phyloP scores from a whole-genome alignment of 163 green algal genomes.

The Dunaliella salina region DNA sequence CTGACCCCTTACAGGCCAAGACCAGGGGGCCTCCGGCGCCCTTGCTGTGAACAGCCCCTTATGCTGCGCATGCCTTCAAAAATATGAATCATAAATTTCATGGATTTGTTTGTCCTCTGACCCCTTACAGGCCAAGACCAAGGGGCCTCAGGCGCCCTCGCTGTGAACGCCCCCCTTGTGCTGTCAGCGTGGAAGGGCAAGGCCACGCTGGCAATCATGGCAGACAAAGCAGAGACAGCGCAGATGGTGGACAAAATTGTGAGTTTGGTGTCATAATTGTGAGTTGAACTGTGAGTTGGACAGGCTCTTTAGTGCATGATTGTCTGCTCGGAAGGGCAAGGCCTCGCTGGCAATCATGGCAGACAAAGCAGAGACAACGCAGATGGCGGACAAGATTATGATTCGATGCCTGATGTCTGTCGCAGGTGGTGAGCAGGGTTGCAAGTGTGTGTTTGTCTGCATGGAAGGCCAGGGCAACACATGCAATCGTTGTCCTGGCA shows the following conservation, averaged over 20 bases:
- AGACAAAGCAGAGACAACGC: constrained; percentile 58
- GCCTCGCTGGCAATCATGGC: constrained; percentile 64
- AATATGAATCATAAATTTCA: no score
- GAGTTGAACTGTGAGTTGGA: not conserved
- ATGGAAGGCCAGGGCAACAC: constrained; percentile 60
- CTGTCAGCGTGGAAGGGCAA: constrained; percentile 68
- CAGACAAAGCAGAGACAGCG: constrained; percentile 61
- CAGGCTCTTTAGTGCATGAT: no score
- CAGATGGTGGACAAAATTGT: constrained; percentile 65
- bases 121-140: not conserved
- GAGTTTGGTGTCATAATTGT: not conserved
- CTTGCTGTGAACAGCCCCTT: no score
- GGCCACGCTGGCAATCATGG: constrained; percentile 60
- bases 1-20: no score
- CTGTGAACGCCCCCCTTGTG: constrained; percentile 52
- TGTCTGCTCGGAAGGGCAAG: constrained; percentile 68
- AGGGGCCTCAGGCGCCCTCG: constrained; percentile 27
- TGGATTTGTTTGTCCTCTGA: no score
- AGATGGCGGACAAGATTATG: constrained; percentile 65
- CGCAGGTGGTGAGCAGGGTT: not conserved
- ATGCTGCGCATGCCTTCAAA: no score
- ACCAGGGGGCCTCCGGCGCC: no score
- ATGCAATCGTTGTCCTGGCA: constrained; percentile 67
- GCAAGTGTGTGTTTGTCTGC: constrained; percentile 16
- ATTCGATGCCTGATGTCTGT: not conserved